A percentile compares a stretch with the other conserved stretches of the same genome.
Conservation (phyloP, 192 early-diverging fungal genomes). For the Haplosporangium gracile region DNA sequence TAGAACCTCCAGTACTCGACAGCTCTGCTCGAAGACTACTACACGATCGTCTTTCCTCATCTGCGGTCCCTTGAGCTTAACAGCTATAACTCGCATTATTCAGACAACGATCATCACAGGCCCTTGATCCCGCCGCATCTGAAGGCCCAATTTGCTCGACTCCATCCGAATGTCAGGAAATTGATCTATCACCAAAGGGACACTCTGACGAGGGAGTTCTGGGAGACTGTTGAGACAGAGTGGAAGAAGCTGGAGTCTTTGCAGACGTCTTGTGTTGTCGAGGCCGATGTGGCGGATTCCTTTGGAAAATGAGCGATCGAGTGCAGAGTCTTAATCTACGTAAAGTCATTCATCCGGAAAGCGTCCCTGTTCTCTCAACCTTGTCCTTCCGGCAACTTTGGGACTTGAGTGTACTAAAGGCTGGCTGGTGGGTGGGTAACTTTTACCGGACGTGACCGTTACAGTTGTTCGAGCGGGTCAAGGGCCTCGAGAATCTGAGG, state of each 20-base stretch:
- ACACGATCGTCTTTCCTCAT: too few relatives aligned
- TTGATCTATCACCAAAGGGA: not conserved
- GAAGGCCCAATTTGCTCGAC: not conserved
- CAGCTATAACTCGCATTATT: too few relatives aligned
- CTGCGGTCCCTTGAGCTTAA: too few relatives aligned
- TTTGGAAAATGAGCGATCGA: not conserved
- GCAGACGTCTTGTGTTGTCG: not conserved
- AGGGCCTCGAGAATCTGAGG: too few relatives aligned
- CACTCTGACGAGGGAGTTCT: not conserved
- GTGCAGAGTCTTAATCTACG: not conserved
- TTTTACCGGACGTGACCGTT: not conserved
- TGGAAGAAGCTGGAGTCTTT: not conserved
- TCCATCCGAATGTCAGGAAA: not conserved
- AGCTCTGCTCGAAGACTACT: too few relatives aligned
- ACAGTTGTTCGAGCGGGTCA: too few relatives aligned
- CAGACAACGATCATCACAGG: too few relatives aligned
- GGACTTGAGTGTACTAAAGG: not conserved
- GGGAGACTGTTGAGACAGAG: not conserved
- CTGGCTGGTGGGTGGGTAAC: not conserved
- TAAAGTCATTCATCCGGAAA: not conserved
- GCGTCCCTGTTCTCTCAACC: not conserved
- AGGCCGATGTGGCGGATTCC: not conserved
- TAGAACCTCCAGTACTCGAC: too few relatives aligned
- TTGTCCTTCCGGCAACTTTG: not conserved
- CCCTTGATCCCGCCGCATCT: too few relatives aligned